Conservation (phyloP, 2,329 filamentous ascomycete genomes). For the Coniosporium tulheliwenetii region DNA sequence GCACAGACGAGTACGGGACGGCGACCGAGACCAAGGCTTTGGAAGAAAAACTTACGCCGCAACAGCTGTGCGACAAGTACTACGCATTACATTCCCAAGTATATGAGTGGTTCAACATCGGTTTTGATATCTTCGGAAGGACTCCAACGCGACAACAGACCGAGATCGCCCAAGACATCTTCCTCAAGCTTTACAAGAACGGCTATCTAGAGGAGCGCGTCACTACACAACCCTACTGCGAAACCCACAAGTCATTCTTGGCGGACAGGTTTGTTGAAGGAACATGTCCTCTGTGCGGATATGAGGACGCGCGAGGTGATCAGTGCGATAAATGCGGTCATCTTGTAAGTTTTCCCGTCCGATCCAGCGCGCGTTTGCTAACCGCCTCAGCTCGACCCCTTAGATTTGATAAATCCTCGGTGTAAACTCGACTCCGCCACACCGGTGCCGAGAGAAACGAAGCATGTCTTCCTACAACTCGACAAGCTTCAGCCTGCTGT, state of each 20-base stretch:
- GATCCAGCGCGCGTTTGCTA: conserved; percentile 5
- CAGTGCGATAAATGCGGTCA: conserved; percentile 37
- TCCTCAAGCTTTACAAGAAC: conserved; percentile 73
- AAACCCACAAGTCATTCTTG: conserved; percentile 45
- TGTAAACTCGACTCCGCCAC: conserved; percentile 84
- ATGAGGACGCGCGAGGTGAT: conserved; percentile 35
- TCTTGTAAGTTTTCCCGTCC: conserved; percentile 4
- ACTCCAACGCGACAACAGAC: conserved; percentile 84
- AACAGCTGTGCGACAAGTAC: conserved; percentile 83
- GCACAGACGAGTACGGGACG: conserved; percentile 88
- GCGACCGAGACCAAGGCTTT: conserved; percentile 92
- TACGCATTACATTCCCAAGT: conserved; percentile 78
- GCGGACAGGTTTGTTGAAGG: conserved; percentile 80
- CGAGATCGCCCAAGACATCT: conserved; percentile 84
- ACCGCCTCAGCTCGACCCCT: conserved; percentile 23
- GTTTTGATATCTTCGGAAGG: conserved; percentile 87
- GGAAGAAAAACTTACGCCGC: conserved; percentile 68
- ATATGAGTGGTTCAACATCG: conserved; percentile 93
- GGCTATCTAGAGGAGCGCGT: conserved; percentile 76
- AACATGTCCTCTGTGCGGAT: conserved; percentile 54
- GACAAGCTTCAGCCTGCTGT: conserved; percentile 69
- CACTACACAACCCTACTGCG: conserved; percentile 83
- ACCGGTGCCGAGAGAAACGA: conserved; percentile 67
- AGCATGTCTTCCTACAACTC: conserved; percentile 78
- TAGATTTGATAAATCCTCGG: conserved; percentile 59